These are phyloP conservation scores for Apocynum venetum DNA, from an alignment of 257 asterid species.

Conservation along the genomic window DNA sequence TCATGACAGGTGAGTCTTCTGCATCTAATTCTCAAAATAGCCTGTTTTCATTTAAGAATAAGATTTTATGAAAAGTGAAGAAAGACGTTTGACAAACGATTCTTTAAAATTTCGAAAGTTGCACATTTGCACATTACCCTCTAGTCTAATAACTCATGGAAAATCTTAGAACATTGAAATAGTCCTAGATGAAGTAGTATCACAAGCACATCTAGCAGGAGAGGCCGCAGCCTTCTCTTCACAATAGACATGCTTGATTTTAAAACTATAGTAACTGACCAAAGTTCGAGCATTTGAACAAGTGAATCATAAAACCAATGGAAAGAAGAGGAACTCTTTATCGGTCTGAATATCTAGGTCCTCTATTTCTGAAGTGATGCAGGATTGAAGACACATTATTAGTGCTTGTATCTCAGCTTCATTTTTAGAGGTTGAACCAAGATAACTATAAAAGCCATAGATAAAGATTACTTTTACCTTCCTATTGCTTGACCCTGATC, in stretches of 20 bases:
- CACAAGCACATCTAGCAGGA: neutral
- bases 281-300: neutral
- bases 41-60: neutral
- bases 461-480: neutral
- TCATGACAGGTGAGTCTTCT: conserved; percentile 68
- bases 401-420: neutral
- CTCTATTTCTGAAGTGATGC: neutral
- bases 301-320: neutral
- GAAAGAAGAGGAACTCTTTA: neutral
- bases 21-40: neutral
- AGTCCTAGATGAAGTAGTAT: neutral
- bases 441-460: neutral
- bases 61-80: neutral
- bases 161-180: too few relatives aligned
- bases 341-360: neutral
- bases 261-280: neutral
- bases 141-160: too few relatives aligned
- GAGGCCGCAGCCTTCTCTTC: neutral
- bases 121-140: neutral
- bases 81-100: neutral
- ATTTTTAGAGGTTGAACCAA: neutral
- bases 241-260: neutral
- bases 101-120: neutral
- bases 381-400: neutral
- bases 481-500: neutral